Base-by-base conservation (phyloP, 1,284 basidiomycete genomes). In the Austroboletus novae-zelandiae region DNA sequence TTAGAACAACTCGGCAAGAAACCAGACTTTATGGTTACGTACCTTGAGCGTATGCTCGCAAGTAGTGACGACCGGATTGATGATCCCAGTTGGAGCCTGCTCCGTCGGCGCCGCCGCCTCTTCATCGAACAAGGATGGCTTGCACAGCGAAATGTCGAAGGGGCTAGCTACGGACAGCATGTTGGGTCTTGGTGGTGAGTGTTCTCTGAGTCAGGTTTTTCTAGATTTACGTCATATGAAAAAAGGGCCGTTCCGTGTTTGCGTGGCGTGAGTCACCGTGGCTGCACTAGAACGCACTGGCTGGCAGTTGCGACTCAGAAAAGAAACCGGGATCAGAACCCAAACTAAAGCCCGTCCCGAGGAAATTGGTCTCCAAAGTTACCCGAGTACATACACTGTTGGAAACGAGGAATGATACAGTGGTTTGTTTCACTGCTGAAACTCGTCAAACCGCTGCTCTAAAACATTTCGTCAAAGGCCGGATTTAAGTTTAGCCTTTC, bases 1-100 rank as follows among this genome's bases (percentile, higher is more conserved):
- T 23, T 8, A 50, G 35, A 20, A 40, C 14, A 29, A 15, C 17
- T 11, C 13, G 8, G 42, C 25, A 29, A 35, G 36, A 23, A 23
- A 23, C 18, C 10, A 20, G 36, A 29, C 10, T 4, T 23, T 23
- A 25, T 14, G 9, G 7, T 27, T n/a, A 57, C 70, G 48, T 50
- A 82, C 81, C 61, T 71, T 63, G 58, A 78, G 74, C 3, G 79
- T 79, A 57, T 71, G 77, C 54, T 79, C 70, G 9, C 80, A 75
- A 44, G 71, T 76, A 20, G 71, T 58, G 8, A 82, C 59, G 35
- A 84, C 81, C 14, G 81, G 81, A 57, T 79, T 81, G 29, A 53
- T 15, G 40, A n/a, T 18, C 27, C 41, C 39, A 8, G 20, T 29
- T 3, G 30, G 20, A 8, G 43, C 14, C 32, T 29, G 15, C 6